Evolutionary conservation across 192 early-diverging fungal species (phyloP), one percentile per base, ranked within the genome.

Genomic region (Coemansia asiatica): DNA sequence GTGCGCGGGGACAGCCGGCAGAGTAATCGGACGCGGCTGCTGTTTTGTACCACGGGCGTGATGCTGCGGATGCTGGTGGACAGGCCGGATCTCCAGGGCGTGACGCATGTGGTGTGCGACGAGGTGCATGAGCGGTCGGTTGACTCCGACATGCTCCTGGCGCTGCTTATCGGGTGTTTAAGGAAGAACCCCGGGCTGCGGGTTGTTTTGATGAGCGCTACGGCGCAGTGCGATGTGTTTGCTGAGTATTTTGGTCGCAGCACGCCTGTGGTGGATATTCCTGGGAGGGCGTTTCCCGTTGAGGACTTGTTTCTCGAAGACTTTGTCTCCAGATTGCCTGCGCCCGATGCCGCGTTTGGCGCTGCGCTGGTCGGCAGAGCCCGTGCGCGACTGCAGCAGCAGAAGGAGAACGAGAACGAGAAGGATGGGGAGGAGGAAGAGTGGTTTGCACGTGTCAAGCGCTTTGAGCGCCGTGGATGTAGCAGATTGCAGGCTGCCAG

Each of bases 161-260:
- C 89, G 47, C 81, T 97, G 33, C 75, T 95, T 21, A 82, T 87
- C 9, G 79, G 86, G 51, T 76, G 91, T 25, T 27, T 94, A 4
- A 60, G 55, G 18, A 80, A 88, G 15, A 80, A 83, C 44, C 18
- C 6, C 3, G 57, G 59, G 0, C 65, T 97, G 10, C 82, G 85
- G 31, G 75, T 97, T 10, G 88, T 97, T 27, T 83, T 97, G 63
- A 97, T 97, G 95, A 93, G 91, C 54, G 95, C 95, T 44, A 95
- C 93, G 0, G 87, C 91, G 61, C 92, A 95, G 71, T 87, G 90
- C 60, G 82, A 88, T 18, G 71, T 88, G 28, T 95, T 95, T 71
- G 84, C 87, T 0, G 61, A 67, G 5, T 97, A 95, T 66, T 97
- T 97, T 73, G 87, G 86, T 23, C 26, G 61, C 47, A 3, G 12